These are phyloP conservation scores for Hypomyces perniciosus DNA, from an alignment of 2,329 filamentous ascomycete species.

Conservation along the genomic window DNA sequence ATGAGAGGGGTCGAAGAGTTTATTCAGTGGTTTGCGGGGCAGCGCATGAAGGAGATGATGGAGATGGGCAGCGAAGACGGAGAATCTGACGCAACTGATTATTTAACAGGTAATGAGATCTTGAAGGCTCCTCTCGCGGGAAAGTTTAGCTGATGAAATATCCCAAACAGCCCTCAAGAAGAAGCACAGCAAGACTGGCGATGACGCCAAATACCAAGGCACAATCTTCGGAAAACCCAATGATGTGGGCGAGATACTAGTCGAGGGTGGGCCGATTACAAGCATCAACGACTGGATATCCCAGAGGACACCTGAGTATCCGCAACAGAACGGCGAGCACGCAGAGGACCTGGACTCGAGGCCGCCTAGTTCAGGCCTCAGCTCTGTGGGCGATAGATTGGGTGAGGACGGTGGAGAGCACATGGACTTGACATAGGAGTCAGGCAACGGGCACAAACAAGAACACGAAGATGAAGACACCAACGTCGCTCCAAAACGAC, in stretches of 20 bases:
- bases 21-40: slow-evolving; percentile 69
- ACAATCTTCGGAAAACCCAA: slow-evolving; percentile 71
- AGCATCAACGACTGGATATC: slow-evolving; percentile 34
- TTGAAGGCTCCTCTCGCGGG: not conserved
- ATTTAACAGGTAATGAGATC: slow-evolving; percentile 52
- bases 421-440: slow-evolving; percentile 39
- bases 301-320: slow-evolving; percentile 20
- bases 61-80: slow-evolving; percentile 71
- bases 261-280: slow-evolving; percentile 62
- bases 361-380: slow-evolving; percentile 50
- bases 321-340: slow-evolving; percentile 12
- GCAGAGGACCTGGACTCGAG: slow-evolving; percentile 29
- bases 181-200: slow-evolving; percentile 83
- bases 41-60: slow-evolving; percentile 71
- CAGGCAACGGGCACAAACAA: not conserved
- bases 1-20: slow-evolving; percentile 72
- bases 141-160: slow-evolving; percentile 32
- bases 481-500: too few species aligned
- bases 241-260: slow-evolving; percentile 65
- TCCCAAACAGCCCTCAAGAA: slow-evolving; percentile 65
- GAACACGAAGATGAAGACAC: too few species aligned
- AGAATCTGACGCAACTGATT: slow-evolving; percentile 60
- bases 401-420: slow-evolving; percentile 37
- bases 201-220: slow-evolving; percentile 78
- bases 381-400: slow-evolving; percentile 47